Conservation (phyloP, 371 early-diverging fungal species). For the Apophysomyces elegans region DNA sequence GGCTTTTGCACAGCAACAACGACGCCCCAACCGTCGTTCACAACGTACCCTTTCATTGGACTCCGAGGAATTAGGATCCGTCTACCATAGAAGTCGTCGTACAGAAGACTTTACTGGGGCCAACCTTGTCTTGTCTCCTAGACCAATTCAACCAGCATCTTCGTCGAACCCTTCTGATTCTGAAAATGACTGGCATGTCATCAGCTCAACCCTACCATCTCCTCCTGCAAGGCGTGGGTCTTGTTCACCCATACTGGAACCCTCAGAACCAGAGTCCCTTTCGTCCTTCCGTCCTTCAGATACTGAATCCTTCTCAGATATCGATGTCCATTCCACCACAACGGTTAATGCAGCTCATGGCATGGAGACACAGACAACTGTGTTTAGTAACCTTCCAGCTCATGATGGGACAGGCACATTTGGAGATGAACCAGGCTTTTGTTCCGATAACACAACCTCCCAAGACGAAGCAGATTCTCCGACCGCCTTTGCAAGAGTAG, state of each 20-base stretch:
- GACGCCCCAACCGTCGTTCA: constrained; percentile 29
- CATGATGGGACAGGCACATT: constrained; percentile 57
- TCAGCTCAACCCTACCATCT: constrained; percentile 29
- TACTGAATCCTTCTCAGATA: constrained; percentile 37
- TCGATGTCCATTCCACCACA: constrained; percentile 21
- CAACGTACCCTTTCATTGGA: constrained; percentile 14
- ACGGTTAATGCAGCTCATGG: neutral
- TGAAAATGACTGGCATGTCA: constrained; percentile 55
- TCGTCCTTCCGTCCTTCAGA: constrained; percentile 38
- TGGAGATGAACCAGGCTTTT: constrained; percentile 23
- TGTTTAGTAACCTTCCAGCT: constrained; percentile 37
- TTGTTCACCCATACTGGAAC: constrained; percentile 22
- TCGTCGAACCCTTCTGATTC: constrained; percentile 34
- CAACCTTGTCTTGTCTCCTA: constrained; percentile 22
- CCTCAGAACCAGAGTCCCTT: constrained; percentile 42
- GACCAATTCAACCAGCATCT: constrained; percentile 11
- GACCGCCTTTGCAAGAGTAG: constrained; percentile 23
- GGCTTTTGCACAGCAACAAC: constrained; percentile 53
- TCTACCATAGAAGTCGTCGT: constrained; percentile 10
- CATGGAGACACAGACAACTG: constrained; percentile 10
- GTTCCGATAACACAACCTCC: constrained; percentile 21
- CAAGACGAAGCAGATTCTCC: constrained; percentile 27
- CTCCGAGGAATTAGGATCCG: constrained; percentile 21
- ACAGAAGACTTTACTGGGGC: neutral
- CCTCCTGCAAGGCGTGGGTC: constrained; percentile 21